Evolutionary conservation across 768 basidiomycete genomes (phyloP).

Genomic region (Agaricus blazei): DNA sequence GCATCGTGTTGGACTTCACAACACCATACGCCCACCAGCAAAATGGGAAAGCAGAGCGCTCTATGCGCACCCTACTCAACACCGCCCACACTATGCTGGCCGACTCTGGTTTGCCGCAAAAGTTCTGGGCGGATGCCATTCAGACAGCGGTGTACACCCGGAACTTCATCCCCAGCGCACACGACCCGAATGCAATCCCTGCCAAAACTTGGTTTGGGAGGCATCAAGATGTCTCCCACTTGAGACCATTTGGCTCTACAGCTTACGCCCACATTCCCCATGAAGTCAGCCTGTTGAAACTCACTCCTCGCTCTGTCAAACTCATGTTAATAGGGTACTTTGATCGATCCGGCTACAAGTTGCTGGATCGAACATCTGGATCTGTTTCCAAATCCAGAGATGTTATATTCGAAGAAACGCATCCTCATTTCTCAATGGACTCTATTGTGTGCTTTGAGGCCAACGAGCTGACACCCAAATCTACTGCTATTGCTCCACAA

Average conservation of each 20-base stretch:
- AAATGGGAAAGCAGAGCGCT: conserved; percentile 25
- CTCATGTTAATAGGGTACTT: conserved; percentile 19
- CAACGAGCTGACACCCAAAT: too few species aligned
- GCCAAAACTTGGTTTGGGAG: conserved; percentile 12
- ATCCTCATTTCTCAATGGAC: not conserved
- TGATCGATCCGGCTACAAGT: conserved; percentile 15
- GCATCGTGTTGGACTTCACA: conserved; percentile 14
- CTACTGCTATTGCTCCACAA: too few species aligned
- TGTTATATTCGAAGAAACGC: too few species aligned
- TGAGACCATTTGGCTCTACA: conserved; percentile 24
- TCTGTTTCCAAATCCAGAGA: too few species aligned
- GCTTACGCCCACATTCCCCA: conserved; percentile 23
- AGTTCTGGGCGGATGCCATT: conserved; percentile 13
- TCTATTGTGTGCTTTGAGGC: too few species aligned
- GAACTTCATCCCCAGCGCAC: conserved; percentile 10
- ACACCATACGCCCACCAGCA: conserved; percentile 23
- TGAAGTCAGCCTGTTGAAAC: conserved; percentile 4
- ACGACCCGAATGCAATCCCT: conserved; percentile 13
- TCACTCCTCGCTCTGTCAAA: conserved; percentile 14
- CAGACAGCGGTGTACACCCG: conserved; percentile 3
- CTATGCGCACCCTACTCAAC: conserved; percentile 22
- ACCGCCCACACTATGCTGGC: conserved; percentile 16
- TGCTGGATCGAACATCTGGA: conserved; percentile 12
- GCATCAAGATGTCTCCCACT: conserved; percentile 22
- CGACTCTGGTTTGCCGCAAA: conserved; percentile 16